phyloP scores from a whole-genome alignment of 2,329 filamentous ascomycete genomes.

The Botryotinia calthae region DNA sequence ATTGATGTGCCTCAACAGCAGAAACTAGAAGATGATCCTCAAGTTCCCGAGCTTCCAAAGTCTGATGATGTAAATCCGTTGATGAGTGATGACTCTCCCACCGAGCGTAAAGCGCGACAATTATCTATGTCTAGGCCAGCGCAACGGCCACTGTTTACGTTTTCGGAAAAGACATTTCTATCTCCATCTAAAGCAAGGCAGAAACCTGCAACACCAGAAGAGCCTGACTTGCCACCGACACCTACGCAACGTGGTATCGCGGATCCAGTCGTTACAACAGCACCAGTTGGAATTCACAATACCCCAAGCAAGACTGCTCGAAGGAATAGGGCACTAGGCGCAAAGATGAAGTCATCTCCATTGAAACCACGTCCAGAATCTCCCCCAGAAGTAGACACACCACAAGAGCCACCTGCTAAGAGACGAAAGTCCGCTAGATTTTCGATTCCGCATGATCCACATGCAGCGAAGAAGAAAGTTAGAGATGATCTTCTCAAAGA shows the following conservation, averaged over 20 bases:
- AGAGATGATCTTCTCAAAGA: conserved; percentile 55
- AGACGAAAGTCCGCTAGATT: conserved; percentile 36
- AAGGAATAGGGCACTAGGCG: conserved; percentile 39
- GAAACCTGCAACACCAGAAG: conserved; percentile 39
- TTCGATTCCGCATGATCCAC: conserved; percentile 32
- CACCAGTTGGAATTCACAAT: conserved; percentile 58
- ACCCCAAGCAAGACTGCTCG: conserved; percentile 53
- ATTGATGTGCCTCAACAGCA: not conserved
- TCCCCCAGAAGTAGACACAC: conserved; percentile 11
- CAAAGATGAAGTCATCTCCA: conserved; percentile 38
- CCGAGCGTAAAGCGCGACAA: conserved; percentile 14
- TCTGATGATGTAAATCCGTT: conserved; percentile 3
- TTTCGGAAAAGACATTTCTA: not conserved
- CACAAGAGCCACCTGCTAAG: conserved; percentile 19
- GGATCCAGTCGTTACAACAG: conserved; percentile 54
- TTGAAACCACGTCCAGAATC: conserved; percentile 33
- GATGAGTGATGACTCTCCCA: conserved; percentile 19
- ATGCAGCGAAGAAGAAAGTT: conserved; percentile 49
- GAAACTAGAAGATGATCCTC: not conserved
- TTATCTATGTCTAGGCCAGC: conserved; percentile 11
- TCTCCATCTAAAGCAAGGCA: conserved; percentile 1
- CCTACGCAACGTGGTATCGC: conserved; percentile 48
- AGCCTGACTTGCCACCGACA: conserved; percentile 64
- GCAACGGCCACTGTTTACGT: conserved; percentile 5
- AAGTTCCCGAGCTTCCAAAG: not conserved